These are phyloP conservation scores for Collybia nuda DNA, from an alignment of 768 basidiomycete species.

Conservation along the genomic window DNA sequence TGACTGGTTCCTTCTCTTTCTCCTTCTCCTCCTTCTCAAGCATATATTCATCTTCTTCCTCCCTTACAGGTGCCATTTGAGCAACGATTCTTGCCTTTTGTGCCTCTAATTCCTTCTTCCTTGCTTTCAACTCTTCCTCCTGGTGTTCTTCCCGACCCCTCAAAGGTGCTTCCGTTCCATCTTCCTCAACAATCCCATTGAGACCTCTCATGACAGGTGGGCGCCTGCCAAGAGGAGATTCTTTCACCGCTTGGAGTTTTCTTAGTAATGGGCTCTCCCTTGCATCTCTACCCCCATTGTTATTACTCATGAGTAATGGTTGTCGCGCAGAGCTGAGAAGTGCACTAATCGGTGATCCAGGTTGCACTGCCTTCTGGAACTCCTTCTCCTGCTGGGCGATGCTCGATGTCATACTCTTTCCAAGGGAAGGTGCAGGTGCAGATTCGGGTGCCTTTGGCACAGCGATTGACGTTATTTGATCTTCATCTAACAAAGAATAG, in stretches of 20 bases:
- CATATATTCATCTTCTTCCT: slow-evolving; percentile 38
- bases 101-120: slow-evolving; percentile 78
- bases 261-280: slow-evolving; percentile 44
- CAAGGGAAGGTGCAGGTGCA: slow-evolving; percentile 19
- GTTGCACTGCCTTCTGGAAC: slow-evolving; percentile 94
- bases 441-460: slow-evolving; percentile 32
- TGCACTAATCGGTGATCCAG: slow-evolving; percentile 91
- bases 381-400: slow-evolving; percentile 91
- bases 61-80: slow-evolving; percentile 78
- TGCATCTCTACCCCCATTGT: slow-evolving; percentile 18
- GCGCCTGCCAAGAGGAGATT: slow-evolving; percentile 53
- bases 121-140: slow-evolving; percentile 34
- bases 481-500: slow-evolving; percentile 62
- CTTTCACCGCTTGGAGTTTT: slow-evolving; percentile 59
- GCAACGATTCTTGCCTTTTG: slow-evolving; percentile 94
- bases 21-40: slow-evolving; percentile 20
- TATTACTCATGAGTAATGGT: slow-evolving; percentile 71
- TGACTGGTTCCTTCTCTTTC: slow-evolving; percentile 21
- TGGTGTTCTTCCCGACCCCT: slow-evolving; percentile 23
- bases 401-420: slow-evolving; percentile 52
- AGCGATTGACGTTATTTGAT: slow-evolving; percentile 44
- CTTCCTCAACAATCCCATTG: slow-evolving; percentile 43
- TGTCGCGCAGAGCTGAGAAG: slow-evolving; percentile 87
- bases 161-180: slow-evolving; percentile 25
- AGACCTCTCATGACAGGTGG: slow-evolving; percentile 33